A percentile compares a stretch with the other conserved stretches of the same genome.
Conservation (phyloP, 352 stramenopile genomes). For the Phytophthora niederhauseri region DNA sequence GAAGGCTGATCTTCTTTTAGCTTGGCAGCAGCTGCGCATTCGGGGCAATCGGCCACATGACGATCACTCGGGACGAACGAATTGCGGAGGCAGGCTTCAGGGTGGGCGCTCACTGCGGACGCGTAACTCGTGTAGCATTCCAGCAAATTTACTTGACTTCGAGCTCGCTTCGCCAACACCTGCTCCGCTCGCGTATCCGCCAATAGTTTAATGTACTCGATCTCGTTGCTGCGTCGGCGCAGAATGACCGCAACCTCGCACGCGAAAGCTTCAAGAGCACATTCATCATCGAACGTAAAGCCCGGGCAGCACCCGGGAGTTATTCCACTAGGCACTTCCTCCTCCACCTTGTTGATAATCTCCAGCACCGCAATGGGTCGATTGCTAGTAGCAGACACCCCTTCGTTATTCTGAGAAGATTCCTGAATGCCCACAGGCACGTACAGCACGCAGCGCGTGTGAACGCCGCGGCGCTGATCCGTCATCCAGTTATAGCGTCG, state of each 20-base stretch:
- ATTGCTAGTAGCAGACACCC: constrained; percentile 40
- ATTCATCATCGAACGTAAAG: constrained; percentile 88
- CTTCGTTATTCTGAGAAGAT: constrained; percentile 28
- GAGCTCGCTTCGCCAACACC: constrained; percentile 69
- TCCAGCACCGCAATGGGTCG: constrained; percentile 86
- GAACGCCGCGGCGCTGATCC: constrained; percentile 63
- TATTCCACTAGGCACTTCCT: constrained; percentile 30
- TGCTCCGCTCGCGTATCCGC: constrained; percentile 79
- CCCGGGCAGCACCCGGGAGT: constrained; percentile 22
- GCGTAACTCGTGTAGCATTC: constrained; percentile 81
- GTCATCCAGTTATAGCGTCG: constrained; percentile 58
- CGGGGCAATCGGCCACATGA: constrained; percentile 42
- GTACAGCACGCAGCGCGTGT: constrained; percentile 81
- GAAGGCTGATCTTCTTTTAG: constrained; percentile 22
- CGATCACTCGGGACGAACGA: constrained; percentile 63
- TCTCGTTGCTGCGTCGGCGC: constrained; percentile 82
- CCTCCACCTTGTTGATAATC: constrained; percentile 87
- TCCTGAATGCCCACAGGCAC: constrained; percentile 83
- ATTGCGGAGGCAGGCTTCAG: constrained; percentile 56
- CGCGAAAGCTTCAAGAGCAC: constrained; percentile 85
- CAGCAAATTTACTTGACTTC: constrained; percentile 78
- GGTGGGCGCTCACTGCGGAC: constrained; percentile 50
- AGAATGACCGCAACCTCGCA: constrained; percentile 88
- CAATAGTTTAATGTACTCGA: constrained; percentile 90
- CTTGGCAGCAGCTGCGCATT: constrained; percentile 38